These are phyloP conservation scores for Hypoxylon sp. DNA, from an alignment of 2,329 filamentous ascomycete species.

Conservation along the genomic window DNA sequence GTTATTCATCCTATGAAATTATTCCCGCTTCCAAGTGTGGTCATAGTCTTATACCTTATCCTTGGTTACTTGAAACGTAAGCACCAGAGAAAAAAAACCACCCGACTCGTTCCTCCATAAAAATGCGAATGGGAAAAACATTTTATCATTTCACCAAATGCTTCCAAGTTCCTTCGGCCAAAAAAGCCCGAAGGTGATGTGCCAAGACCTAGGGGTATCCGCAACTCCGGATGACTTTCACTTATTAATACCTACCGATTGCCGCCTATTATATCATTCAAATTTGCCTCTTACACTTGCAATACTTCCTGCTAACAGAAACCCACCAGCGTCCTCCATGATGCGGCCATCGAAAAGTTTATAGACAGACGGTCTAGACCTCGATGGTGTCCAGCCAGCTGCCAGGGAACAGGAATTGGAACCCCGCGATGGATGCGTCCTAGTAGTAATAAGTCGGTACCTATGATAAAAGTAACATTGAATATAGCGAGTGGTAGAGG, in stretches of 20 bases:
- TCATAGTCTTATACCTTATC: constrained; percentile 2
- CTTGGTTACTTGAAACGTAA: constrained; percentile 5
- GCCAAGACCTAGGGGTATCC: constrained; percentile 27
- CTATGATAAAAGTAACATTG: too few species aligned
- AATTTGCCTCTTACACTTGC: neutral
- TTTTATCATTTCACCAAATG: constrained; percentile 7
- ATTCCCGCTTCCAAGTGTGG: constrained; percentile 2
- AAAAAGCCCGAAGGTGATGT: constrained; percentile 14
- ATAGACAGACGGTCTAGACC: too few species aligned
- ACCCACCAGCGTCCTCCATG: too few species aligned
- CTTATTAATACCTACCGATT: constrained; percentile 21
- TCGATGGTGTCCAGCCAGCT: too few species aligned
- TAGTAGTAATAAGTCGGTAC: too few species aligned
- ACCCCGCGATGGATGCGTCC: too few species aligned
- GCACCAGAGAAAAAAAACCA: constrained; percentile 15
- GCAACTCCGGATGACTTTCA: constrained; percentile 30
- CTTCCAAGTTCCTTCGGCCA: constrained; percentile 16
- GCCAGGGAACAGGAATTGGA: too few species aligned
- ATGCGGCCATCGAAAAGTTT: too few species aligned
- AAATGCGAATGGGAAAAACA: constrained; percentile 6
- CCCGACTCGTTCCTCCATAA: constrained; percentile 14
- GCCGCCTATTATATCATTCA: constrained; percentile 17
- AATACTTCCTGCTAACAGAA: too few species aligned
- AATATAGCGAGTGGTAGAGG: constrained; percentile 30
- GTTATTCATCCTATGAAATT: constrained; percentile 2